phyloP scores from a whole-genome alignment of 2,329 filamentous ascomycete species.

The Fusarium brevicatenulatum region DNA sequence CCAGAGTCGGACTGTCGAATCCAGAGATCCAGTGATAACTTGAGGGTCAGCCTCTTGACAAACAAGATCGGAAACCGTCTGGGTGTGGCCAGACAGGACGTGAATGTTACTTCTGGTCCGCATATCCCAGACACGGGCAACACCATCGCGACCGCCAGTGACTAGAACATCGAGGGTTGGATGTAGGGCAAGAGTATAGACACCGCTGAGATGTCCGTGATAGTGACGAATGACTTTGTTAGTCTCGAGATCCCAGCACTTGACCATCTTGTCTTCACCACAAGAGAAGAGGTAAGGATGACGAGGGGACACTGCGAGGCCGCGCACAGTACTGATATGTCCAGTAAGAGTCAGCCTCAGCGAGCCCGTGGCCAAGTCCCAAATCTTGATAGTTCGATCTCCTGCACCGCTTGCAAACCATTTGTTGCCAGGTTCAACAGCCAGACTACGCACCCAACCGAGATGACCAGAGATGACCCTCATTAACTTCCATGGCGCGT shows the following conservation, averaged over 20 bases:
- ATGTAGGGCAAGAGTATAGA: conserved; percentile 93
- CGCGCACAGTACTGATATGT: conserved; percentile 92
- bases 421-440: conserved; percentile 94
- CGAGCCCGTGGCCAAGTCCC: conserved; percentile 91
- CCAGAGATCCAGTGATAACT: conserved; percentile 91
- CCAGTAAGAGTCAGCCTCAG: conserved; percentile 88
- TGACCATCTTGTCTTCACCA: conserved; percentile 99
- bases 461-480: conserved; percentile 96
- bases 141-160: conserved; percentile 93
- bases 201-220: conserved; percentile 94
- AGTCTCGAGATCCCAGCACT: conserved; percentile 99
- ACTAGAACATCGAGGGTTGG: conserved; percentile 94
- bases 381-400: conserved; percentile 98
- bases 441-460: conserved; percentile 90
- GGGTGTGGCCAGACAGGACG: conserved; percentile 89
- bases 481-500: conserved; percentile 98
- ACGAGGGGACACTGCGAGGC: conserved; percentile 88
- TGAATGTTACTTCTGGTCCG: conserved; percentile 95
- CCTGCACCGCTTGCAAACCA: conserved; percentile 98
- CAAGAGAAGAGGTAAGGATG: conserved; percentile 98
- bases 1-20: conserved; percentile 92
- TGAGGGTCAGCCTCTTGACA: conserved; percentile 98
- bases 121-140: conserved; percentile 98
- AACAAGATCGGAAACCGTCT: conserved; percentile 87
- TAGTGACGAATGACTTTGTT: conserved; percentile 99